phyloP scores from a whole-genome alignment of 2,329 filamentous ascomycete genomes.

The Scedosporium minutisporum region DNA sequence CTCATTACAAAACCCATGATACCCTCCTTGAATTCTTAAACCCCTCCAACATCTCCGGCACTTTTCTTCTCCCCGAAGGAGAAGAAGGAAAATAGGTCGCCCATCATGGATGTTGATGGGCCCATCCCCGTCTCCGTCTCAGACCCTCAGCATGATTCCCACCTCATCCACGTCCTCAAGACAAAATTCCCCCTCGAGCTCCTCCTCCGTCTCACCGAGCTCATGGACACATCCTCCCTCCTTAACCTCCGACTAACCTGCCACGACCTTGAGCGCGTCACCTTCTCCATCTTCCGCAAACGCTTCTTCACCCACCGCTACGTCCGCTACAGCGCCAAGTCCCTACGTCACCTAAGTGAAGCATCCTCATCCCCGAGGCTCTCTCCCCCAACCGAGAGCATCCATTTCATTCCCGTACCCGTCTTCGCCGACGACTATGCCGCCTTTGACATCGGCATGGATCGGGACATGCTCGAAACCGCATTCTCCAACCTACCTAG shows the following conservation, averaged over 20 bases:
- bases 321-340: neutral
- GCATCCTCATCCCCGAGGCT: neutral
- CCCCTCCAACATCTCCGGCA: neutral
- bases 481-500: slow-evolving; percentile 2
- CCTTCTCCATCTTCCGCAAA: neutral
- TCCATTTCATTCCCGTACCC: neutral
- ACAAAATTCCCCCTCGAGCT: slow-evolving; percentile 5
- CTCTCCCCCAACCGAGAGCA: neutral
- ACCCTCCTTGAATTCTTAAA: too few relatives aligned
- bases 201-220: slow-evolving; percentile 1
- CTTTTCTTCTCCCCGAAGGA: neutral
- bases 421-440: neutral
- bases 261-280: slow-evolving; percentile 1
- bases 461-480: neutral
- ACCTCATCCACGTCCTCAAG: slow-evolving; percentile 3
- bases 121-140: neutral
- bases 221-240: neutral
- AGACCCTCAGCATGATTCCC: neutral
- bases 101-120: neutral
- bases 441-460: neutral
- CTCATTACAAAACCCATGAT: too few relatives aligned
- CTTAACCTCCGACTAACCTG: neutral
- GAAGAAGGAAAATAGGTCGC: too few relatives aligned
- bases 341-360: neutral
- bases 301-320: slow-evolving; percentile 3